Conservation (phyloP, 768 basidiomycete genomes). For the Amanita inopinata region DNA sequence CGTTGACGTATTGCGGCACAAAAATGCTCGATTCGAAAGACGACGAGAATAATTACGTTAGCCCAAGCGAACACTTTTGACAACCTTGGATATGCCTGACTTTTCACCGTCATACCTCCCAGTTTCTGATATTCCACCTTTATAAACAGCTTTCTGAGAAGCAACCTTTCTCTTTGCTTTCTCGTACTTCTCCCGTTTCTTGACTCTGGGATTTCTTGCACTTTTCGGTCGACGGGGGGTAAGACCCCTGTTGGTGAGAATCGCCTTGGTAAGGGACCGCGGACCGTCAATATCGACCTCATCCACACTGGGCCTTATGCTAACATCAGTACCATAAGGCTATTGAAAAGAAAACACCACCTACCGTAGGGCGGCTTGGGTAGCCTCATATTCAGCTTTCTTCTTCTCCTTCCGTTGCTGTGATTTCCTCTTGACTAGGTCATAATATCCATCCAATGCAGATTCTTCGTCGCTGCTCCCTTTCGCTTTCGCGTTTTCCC, state of each 20-base stretch:
- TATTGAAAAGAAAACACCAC: constrained; percentile 16
- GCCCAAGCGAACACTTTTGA: constrained; percentile 75
- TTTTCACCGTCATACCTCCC: constrained; percentile 86
- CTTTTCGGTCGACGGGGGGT: constrained; percentile 84
- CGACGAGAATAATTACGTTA: constrained; percentile 15
- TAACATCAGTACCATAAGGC: constrained; percentile 1
- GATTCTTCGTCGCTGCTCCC: constrained; percentile 32
- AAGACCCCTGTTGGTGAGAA: constrained; percentile 89
- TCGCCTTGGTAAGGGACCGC: constrained; percentile 81
- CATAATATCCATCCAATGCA: constrained; percentile 75
- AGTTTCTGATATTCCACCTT: constrained; percentile 65
- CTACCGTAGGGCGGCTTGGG: constrained; percentile 46
- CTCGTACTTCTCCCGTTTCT: constrained; percentile 89
- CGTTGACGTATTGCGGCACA: not conserved
- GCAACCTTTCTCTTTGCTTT: constrained; percentile 89
- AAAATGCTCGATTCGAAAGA: too few relatives aligned
- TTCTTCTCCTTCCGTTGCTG: constrained; percentile 70
- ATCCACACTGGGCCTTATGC: constrained; percentile 20
- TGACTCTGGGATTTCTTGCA: constrained; percentile 94
- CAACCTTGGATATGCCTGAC: constrained; percentile 84
- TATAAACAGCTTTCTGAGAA: constrained; percentile 89
- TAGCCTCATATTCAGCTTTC: constrained; percentile 72
- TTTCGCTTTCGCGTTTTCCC: constrained; percentile 24
- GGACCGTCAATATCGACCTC: constrained; percentile 50
- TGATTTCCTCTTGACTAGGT: constrained; percentile 70